Percentiles rank a stretch among this genome's conserved stretches.
Evolutionary conservation across 805 yeast species (phyloP).

Genomic region (Lachancea thermotolerans): DNA sequence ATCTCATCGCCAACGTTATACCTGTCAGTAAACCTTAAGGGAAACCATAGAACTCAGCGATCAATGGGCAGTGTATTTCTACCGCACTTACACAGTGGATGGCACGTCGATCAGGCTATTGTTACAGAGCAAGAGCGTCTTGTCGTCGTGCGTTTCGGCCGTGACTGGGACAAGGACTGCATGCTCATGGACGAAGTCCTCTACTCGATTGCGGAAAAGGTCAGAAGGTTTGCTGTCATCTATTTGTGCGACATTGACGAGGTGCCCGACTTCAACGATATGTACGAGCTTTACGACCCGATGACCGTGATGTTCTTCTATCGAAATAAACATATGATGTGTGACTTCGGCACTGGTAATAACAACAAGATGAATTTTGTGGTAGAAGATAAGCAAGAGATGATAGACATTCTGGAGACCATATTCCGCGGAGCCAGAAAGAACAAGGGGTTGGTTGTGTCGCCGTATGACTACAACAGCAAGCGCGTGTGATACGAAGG

Average conservation of each 20-base stretch:
- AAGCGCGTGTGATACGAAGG: slow-evolving; percentile 18
- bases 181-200: slow-evolving; percentile 87
- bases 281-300: slow-evolving; percentile 58
- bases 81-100: slow-evolving; percentile 76
- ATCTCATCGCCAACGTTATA: neutral
- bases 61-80: slow-evolving; percentile 74
- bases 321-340: slow-evolving; percentile 93
- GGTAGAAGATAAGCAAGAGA: slow-evolving; percentile 72
- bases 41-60: too few species aligned
- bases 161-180: slow-evolving; percentile 68
- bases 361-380: slow-evolving; percentile 88
- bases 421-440: slow-evolving; percentile 86
- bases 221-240: slow-evolving; percentile 79
- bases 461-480: slow-evolving; percentile 64
- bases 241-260: slow-evolving; percentile 83
- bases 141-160: slow-evolving; percentile 84
- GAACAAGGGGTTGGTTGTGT: slow-evolving; percentile 85
- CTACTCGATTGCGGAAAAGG: slow-evolving; percentile 71
- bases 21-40: neutral
- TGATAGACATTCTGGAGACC: slow-evolving; percentile 86
- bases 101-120: slow-evolving; percentile 98
- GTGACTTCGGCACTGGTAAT: slow-evolving; percentile 97
- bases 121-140: slow-evolving; percentile 85
- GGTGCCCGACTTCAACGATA: slow-evolving; percentile 80
- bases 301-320: slow-evolving; percentile 90